These are phyloP conservation scores for Microdochium trichocladiopsis DNA, from an alignment of 2,329 filamentous ascomycete genomes.

Conservation along the genomic window DNA sequence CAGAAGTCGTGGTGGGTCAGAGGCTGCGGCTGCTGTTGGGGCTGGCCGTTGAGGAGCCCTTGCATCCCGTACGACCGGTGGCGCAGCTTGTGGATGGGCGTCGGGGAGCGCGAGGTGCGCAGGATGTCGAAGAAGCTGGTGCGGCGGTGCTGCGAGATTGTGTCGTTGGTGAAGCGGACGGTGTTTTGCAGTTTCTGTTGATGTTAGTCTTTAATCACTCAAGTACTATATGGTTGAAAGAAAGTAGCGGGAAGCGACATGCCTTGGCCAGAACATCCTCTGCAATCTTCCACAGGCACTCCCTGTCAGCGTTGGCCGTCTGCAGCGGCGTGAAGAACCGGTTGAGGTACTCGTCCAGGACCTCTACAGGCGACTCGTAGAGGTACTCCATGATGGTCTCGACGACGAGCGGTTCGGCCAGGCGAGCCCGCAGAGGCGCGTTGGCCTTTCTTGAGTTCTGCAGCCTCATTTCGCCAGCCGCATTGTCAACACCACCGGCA, in stretches of 20 bases:
- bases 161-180: neutral
- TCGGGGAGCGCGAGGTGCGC: neutral
- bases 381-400: neutral
- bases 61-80: neutral
- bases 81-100: neutral
- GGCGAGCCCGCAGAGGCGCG: neutral
- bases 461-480: neutral
- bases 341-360: neutral
- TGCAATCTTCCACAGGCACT: neutral
- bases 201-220: neutral
- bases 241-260: neutral
- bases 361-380: neutral
- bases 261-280: neutral
- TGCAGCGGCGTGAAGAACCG: neutral
- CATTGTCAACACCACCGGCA: neutral
- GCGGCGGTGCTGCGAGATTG: neutral
- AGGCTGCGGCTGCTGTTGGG: neutral
- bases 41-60: neutral
- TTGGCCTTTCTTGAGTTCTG: neutral
- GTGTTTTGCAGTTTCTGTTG: neutral
- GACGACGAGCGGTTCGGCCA: neutral
- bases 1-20: neutral
- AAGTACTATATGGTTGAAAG: no score
- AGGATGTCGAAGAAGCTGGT: neutral
- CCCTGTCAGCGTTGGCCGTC: neutral